phyloP scores from a whole-genome alignment of 163 green algal species.

The Volvox carteri region DNA sequence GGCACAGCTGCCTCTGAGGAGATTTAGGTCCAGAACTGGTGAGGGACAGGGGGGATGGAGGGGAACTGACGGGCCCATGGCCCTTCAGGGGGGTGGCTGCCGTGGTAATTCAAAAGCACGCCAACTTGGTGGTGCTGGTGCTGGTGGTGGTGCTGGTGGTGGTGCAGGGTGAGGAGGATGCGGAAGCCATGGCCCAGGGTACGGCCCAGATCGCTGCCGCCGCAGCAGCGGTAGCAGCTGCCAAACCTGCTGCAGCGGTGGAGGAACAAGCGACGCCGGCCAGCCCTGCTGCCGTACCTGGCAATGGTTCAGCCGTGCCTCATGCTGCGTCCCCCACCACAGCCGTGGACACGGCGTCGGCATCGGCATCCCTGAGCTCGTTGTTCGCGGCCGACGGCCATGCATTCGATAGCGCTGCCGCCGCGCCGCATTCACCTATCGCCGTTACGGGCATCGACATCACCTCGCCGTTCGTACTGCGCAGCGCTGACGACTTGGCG shows the following conservation, averaged over 20 bases:
- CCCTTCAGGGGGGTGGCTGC: too few relatives aligned
- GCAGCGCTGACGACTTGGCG: slow-evolving; percentile 71
- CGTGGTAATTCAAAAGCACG: too few relatives aligned
- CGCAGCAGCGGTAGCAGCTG: background rate
- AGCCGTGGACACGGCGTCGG: slow-evolving; percentile 2
- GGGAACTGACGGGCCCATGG: too few relatives aligned
- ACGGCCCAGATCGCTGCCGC: slow-evolving; percentile 54
- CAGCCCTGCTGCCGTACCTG: too few relatives aligned
- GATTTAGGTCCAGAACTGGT: too few relatives aligned
- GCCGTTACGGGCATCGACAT: slow-evolving; percentile 74
- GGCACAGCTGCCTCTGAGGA: too few relatives aligned
- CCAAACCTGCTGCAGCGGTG: background rate
- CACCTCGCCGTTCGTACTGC: slow-evolving; percentile 68
- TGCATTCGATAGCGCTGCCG: slow-evolving; percentile 42
- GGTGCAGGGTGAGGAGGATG: slow-evolving; percentile 72
- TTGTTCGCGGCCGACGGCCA: slow-evolving; percentile 57
- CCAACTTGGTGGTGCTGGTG: too few relatives aligned
- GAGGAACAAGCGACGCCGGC: background rate
- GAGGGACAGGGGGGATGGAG: too few relatives aligned
- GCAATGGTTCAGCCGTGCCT: too few relatives aligned
- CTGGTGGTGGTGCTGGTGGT: too few relatives aligned
- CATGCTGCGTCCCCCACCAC: background rate
- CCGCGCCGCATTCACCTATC: slow-evolving; percentile 22
- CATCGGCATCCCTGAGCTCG: background rate
- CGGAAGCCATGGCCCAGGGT: slow-evolving; percentile 54